Conservation (phyloP, 371 early-diverging fungal genomes). For the Entomophthora muscae region DNA sequence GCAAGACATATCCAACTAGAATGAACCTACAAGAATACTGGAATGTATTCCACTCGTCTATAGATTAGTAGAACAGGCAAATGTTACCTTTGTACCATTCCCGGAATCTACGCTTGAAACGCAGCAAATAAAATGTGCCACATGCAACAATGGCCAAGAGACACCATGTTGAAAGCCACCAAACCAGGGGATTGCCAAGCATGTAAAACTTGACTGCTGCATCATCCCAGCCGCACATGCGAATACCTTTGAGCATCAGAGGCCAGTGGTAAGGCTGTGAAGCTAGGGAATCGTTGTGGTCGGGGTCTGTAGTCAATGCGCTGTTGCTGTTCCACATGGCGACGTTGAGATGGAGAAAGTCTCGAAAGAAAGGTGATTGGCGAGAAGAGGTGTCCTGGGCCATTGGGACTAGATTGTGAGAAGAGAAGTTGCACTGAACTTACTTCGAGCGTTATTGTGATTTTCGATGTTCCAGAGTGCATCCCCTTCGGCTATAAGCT, state of each 20-base stretch:
- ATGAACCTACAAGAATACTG: slow-evolving; percentile 46
- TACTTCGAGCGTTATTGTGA: slow-evolving; percentile 57
- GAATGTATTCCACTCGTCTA: slow-evolving; percentile 59
- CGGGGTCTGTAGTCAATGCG: slow-evolving; percentile 90
- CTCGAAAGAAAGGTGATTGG: slow-evolving; percentile 60
- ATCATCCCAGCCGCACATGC: slow-evolving; percentile 97
- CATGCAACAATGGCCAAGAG: slow-evolving; percentile 29
- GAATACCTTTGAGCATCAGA: slow-evolving; percentile 70
- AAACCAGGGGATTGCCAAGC: slow-evolving; percentile 90
- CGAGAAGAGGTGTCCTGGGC: slow-evolving; percentile 27
- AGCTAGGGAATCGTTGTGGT: slow-evolving; percentile 80
- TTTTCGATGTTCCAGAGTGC: slow-evolving; percentile 96
- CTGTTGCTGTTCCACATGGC: slow-evolving; percentile 98
- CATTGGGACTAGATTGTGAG: slow-evolving; percentile 17
- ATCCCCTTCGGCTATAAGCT: slow-evolving; percentile 10
- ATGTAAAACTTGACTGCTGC: slow-evolving; percentile 79
- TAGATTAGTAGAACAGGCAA: background rate
- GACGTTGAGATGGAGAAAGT: slow-evolving; percentile 86
- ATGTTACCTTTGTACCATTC: no score
- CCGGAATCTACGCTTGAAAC: slow-evolving; percentile 43
- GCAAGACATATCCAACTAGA: slow-evolving; percentile 84
- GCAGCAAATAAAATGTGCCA: slow-evolving; percentile 32
- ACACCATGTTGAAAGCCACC: slow-evolving; percentile 77
- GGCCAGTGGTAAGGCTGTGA: slow-evolving; percentile 94
- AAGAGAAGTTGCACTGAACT: slow-evolving; percentile 9